phyloP scores from a whole-genome alignment of 495 filamentous ascomycete species.

The Haplographium delicatum region DNA sequence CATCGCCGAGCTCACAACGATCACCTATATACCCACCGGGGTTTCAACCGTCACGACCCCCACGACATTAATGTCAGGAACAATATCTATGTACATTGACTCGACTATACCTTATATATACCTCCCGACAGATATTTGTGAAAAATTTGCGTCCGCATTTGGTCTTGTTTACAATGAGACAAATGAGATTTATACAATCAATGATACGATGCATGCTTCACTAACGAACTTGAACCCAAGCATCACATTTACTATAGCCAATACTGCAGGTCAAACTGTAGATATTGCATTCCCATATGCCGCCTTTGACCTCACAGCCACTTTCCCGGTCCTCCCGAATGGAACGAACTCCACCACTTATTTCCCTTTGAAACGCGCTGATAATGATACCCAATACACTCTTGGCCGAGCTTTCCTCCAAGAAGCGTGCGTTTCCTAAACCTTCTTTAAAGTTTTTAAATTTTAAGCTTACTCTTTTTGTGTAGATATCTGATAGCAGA shows the following conservation, averaged over 20 bases:
- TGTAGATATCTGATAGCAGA: slow-evolving; percentile 20
- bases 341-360: slow-evolving; percentile 34
- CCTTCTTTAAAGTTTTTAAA: background rate
- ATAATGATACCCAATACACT: slow-evolving; percentile 47
- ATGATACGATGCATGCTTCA: slow-evolving; percentile 35
- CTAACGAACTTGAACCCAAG: slow-evolving; percentile 41
- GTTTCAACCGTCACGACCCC: background rate
- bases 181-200: slow-evolving; percentile 45
- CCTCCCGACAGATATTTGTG: slow-evolving; percentile 46
- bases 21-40: slow-evolving; percentile 6
- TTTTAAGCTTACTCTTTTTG: background rate
- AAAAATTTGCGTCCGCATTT: slow-evolving; percentile 48
- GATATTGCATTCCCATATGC: slow-evolving; percentile 48
- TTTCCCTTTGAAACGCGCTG: slow-evolving; percentile 49
- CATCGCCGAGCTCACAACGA: background rate
- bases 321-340: slow-evolving; percentile 23
- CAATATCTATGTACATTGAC: slow-evolving; percentile 42
- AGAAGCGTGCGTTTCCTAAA: slow-evolving; percentile 43
- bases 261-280: slow-evolving; percentile 31
- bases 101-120: slow-evolving; percentile 50
- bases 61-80: slow-evolving; percentile 28
- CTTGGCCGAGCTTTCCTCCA: slow-evolving; percentile 53
- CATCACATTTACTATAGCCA: slow-evolving; percentile 47
- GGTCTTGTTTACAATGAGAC: slow-evolving; percentile 41
- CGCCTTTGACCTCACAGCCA: slow-evolving; percentile 45